Evolutionary conservation across 148 eudicot genomes (phyloP).

Genomic region (Dianthus caryophyllus): DNA sequence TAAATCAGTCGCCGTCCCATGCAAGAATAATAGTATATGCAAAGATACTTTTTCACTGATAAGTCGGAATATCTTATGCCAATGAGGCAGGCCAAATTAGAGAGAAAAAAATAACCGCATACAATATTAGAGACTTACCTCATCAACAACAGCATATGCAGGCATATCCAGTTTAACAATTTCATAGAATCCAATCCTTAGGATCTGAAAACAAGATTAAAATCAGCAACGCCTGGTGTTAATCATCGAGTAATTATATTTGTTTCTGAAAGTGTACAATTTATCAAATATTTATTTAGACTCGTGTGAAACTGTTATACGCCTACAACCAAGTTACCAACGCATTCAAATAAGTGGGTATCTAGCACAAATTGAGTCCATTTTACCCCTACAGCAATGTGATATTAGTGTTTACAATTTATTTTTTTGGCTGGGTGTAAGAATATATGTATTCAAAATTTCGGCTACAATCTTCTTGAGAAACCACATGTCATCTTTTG

Average conservation of each 20-base stretch:
- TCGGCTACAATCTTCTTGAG: background rate
- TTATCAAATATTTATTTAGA: too few relatives aligned
- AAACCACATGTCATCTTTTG: background rate
- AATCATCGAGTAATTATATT: background rate
- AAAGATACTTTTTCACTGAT: background rate
- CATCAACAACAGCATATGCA: slow-evolving; percentile 89
- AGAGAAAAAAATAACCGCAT: background rate
- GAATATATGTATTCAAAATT: background rate
- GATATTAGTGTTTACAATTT: too few relatives aligned
- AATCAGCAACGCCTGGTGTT: background rate
- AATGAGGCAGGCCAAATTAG: background rate
- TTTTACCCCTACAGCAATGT: too few relatives aligned
- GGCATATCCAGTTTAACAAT: slow-evolving; percentile 89
- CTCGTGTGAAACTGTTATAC: too few relatives aligned
- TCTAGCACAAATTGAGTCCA: too few relatives aligned
- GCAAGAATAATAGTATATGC: background rate
- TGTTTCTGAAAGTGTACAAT: background rate
- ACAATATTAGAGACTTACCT: slow-evolving; percentile 38
- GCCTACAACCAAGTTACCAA: too few relatives aligned
- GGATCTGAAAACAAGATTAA: slow-evolving; percentile 47
- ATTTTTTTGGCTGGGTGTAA: background rate
- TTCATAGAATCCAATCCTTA: slow-evolving; percentile 89
- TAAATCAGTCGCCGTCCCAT: background rate
- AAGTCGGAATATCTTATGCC: background rate
- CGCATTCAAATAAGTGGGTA: too few relatives aligned